Conservation (phyloP, 805 yeast species). For the Metschnikowia aberdeeniae region DNA sequence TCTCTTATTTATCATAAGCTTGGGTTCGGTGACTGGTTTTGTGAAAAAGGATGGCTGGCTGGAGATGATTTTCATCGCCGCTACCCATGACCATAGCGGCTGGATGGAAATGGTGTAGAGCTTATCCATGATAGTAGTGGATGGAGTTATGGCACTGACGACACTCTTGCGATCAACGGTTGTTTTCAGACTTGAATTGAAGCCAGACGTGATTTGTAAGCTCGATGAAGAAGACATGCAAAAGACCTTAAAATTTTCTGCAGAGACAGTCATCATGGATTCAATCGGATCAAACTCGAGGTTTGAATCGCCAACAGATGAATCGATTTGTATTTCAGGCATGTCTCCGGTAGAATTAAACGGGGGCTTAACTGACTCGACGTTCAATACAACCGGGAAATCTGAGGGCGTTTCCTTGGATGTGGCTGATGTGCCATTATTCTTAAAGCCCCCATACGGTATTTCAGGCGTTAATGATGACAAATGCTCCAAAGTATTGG, state of each 20-base stretch:
- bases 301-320: background rate
- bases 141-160: slow-evolving; percentile 11
- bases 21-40: slow-evolving; percentile 19
- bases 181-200: slow-evolving; percentile 17
- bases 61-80: slow-evolving; percentile 33
- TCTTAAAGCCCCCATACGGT: slow-evolving; percentile 16
- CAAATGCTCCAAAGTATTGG: slow-evolving; percentile 21
- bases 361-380: slow-evolving; percentile 8
- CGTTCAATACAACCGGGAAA: slow-evolving; percentile 13
- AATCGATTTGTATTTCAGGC: slow-evolving; percentile 6
- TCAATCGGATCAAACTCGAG: slow-evolving; percentile 2
- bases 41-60: slow-evolving; percentile 28
- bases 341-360: background rate
- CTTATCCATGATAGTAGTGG: slow-evolving; percentile 20
- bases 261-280: slow-evolving; percentile 14
- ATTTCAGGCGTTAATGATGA: slow-evolving; percentile 21
- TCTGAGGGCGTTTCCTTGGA: slow-evolving; percentile 12
- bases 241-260: slow-evolving; percentile 26
- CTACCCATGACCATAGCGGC: slow-evolving; percentile 42
- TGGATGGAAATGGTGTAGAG: slow-evolving; percentile 24
- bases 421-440: slow-evolving; percentile 7
- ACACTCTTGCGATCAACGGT: slow-evolving; percentile 17
- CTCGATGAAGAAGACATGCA: slow-evolving; percentile 23
- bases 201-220: slow-evolving; percentile 13
- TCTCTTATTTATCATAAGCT: background rate